Base-by-base conservation (phyloP, 1,284 basidiomycete species). In the Paramarasmius palmivorus region DNA sequence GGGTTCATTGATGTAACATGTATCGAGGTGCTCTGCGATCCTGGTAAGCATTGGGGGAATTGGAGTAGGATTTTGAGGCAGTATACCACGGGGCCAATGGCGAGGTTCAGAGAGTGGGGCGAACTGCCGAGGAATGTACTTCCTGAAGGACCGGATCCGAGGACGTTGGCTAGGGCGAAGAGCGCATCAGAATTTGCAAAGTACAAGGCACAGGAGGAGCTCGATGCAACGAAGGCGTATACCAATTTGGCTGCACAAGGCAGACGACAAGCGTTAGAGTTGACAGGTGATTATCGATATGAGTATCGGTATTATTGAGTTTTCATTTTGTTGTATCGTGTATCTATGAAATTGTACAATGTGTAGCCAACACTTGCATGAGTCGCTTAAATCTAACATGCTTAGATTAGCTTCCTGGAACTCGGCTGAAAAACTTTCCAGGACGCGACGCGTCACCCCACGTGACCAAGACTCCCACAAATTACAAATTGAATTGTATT, bases 1-100 rank as follows among this genome's bases (percentile, higher is more conserved):
- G 58, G 58, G 19, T 57, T 59, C 42, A 23, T 37, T 12, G 47
- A 52, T 34, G 44, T 59, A 50, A 57, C 56, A 19, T 49, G 53
- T 12, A 10, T 59, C 47, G 53, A 55, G 41, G 20, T 49, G 20
- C 48, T 59, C 8, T 49, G 47, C 41, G 53, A 59, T 32, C 58
- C 58, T 3, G 15, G 52, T n/a, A 41, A 44, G 7, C 39, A 49
- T 15, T 57, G 49, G 49, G 51, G 49, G 3, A 38, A 34, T 29
- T 22, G 57, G 22, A 35, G 37, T 14, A 38, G 54, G 17, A 12
- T 57, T 4, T 6, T 57, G 22, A 42, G 38, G 46, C 48, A 41
- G 46, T 58, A 57, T 32, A 17, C 25, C 15, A 42, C 53, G 1
- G 49, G 45, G 9, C 5, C 20, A 3, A 20, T 47, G 40, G 34